These are phyloP conservation scores for Mortierella hygrophila DNA, from an alignment of 192 early-diverging fungal species.

Conservation along the genomic window DNA sequence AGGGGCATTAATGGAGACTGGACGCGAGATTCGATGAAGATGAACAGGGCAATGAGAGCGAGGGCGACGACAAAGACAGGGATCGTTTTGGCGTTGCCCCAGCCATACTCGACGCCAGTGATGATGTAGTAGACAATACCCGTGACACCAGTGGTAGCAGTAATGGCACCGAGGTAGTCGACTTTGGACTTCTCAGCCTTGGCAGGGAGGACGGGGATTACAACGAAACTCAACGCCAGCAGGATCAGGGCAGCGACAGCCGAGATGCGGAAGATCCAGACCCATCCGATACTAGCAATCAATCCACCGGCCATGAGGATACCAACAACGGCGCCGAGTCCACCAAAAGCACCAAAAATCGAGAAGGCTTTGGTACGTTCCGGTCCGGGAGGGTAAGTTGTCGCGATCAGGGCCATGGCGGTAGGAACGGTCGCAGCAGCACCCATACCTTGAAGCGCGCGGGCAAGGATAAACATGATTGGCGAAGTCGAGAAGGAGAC, in stretches of 20 bases:
- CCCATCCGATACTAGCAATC: conserved; percentile 50
- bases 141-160: conserved; percentile 28
- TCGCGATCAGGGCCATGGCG: conserved; percentile 47
- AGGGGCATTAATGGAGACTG: conserved; percentile 50
- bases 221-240: conserved; percentile 25
- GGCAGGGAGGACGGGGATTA: conserved; percentile 27
- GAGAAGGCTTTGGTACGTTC: conserved; percentile 49
- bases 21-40: conserved; percentile 46
- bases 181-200: conserved; percentile 24
- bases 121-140: conserved; percentile 47
- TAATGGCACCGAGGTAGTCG: conserved; percentile 29
- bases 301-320: conserved; percentile 43
- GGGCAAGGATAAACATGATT: conserved; percentile 44
- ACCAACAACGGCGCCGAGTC: conserved; percentile 38
- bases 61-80: conserved; percentile 38
- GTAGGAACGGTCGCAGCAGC: conserved; percentile 53
- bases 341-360: conserved; percentile 45
- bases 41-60: conserved; percentile 41
- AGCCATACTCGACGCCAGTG: conserved; percentile 44
- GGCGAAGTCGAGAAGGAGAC: conserved; percentile 38
- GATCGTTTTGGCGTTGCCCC: conserved; percentile 42
- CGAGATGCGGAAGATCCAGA: conserved; percentile 53
- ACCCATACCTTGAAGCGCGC: conserved; percentile 51
- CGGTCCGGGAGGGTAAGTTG: conserved; percentile 30
- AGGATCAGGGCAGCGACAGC: conserved; percentile 33